These are phyloP conservation scores for Lablab purpureus DNA, from an alignment of 306 rosid species.

Conservation along the genomic window DNA sequence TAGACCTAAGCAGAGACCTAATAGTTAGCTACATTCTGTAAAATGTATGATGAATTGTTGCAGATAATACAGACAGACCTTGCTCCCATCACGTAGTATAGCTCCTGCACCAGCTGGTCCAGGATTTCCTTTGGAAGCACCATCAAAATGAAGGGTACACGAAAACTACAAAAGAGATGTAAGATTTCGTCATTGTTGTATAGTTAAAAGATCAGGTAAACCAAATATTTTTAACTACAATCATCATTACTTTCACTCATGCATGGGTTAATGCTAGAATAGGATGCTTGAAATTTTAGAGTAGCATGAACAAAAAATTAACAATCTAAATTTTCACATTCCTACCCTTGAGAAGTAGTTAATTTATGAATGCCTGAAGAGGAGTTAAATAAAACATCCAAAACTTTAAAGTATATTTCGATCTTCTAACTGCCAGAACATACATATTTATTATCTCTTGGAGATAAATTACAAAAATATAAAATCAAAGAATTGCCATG, in stretches of 20 bases:
- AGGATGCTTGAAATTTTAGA: conserved; percentile 12
- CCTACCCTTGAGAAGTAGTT: conserved; percentile 15
- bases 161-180: conserved; percentile 58
- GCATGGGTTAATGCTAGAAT: not conserved
- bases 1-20: conserved; percentile 61
- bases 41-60: not conserved
- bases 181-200: not conserved
- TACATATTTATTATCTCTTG: not conserved
- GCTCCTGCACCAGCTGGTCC: conserved; percentile 96
- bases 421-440: not conserved
- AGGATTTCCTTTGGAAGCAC: conserved; percentile 97
- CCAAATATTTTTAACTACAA: conserved; percentile 18
- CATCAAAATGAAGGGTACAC: conserved; percentile 79
- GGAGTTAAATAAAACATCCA: not conserved
- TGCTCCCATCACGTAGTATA: conserved; percentile 76
- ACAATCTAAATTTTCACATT: not conserved
- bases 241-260: not conserved
- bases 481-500: not conserved
- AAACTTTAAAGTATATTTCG: conserved; percentile 3
- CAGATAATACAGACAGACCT: conserved; percentile 54
- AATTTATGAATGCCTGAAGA: not conserved
- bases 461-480: not conserved
- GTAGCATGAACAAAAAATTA: not conserved
- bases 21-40: conserved; percentile 24
- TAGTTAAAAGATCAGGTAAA: not conserved